Conservation (phyloP, 768 basidiomycete genomes). For the Clavulina sp. region DNA sequence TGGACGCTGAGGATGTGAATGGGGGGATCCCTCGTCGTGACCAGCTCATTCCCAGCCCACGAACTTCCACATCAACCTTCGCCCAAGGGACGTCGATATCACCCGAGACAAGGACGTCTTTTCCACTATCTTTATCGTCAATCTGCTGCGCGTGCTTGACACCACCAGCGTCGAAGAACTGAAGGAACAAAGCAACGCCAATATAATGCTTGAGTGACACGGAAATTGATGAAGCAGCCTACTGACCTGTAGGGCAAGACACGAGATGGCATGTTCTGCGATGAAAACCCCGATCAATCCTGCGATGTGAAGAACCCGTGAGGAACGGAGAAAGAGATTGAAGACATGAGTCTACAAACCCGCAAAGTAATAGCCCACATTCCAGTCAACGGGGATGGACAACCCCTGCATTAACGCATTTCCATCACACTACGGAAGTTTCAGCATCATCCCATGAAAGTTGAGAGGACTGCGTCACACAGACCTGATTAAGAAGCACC, state of each 20-base stretch:
- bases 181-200: too few species aligned
- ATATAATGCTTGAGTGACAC: too few species aligned
- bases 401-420: conserved; percentile 24
- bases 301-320: conserved; percentile 7
- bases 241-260: conserved; percentile 17
- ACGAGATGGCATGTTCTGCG: conserved; percentile 17
- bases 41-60: conserved; percentile 8
- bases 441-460: conserved; percentile 13
- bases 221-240: too few species aligned
- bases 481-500: conserved; percentile 9
- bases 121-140: conserved; percentile 7
- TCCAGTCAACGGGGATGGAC: conserved; percentile 16
- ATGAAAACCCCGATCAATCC: conserved; percentile 18
- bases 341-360: conserved; percentile 6
- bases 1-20: conserved; percentile 1
- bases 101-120: conserved; percentile 12
- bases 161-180: conserved; percentile 20
- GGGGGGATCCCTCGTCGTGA: neutral
- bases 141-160: conserved; percentile 20
- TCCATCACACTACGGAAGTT: conserved; percentile 19
- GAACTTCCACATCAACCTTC: conserved; percentile 19
- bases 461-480: conserved; percentile 15
- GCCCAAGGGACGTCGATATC: conserved; percentile 18
- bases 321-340: neutral
- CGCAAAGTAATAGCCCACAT: conserved; percentile 14